Evolutionary conservation across 345 rosid species (phyloP), one percentile per base, ranked within the genome.

Genomic region (Arabidopsis suecica): DNA sequence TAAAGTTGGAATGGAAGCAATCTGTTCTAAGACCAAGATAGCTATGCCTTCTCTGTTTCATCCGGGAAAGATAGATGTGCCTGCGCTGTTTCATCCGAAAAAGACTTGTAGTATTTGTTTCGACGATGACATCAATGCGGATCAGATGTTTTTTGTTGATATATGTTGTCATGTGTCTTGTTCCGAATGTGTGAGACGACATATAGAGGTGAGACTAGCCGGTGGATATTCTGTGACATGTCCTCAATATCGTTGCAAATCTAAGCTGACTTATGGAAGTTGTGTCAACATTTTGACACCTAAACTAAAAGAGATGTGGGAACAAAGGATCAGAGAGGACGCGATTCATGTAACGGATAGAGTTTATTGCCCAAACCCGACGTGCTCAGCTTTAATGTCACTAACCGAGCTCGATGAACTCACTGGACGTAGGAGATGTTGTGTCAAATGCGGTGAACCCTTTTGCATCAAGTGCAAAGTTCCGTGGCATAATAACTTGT

Each of bases 71-170:
- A 25, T 23, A 11, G 14, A 3, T 53, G 2, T 44, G 49, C 18
- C 8, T 42, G n/a, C 48, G 5, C 16, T 5, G 48, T 12, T 42
- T 12, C 16, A 42, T 42, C 7, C 9, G n/a, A 45, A n/a, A 64
- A 22, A 33, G 33, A 48, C 45, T 65, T 65, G 69, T 3, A 7
- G 9, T 32, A 65, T 69, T 5, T 53, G 51, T 48, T 16, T 18
- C 22, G 22, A 16, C 7, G 51, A 48, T 12, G 45, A 12, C 0
- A 18, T 48, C 51, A 48, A 16, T 16, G 51, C 10, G 16, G 51
- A 48, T 48, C 10, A 16, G 10, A 16, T 48, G 10, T 48, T 48
- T 48, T 48, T 0, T 7, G 10, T 16, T 16, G 3, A 16, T 48
- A 3, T 1, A 48, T 48, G 51, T 7, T 4, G 10, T 48, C 51